Evolutionary conservation across 768 basidiomycete species (phyloP).

Genomic region (Rhizopogon vesiculosus): DNA sequence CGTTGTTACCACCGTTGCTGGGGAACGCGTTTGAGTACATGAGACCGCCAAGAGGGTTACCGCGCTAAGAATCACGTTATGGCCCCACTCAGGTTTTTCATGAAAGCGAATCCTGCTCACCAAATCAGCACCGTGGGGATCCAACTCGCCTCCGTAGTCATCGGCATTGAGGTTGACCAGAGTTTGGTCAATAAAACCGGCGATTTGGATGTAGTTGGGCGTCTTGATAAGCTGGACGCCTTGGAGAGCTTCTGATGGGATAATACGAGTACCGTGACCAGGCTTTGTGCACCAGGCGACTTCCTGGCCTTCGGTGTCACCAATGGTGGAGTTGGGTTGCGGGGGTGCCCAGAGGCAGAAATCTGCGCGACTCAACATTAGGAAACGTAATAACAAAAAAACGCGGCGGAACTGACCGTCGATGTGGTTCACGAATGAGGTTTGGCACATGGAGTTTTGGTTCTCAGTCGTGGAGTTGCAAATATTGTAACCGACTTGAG

Average conservation of each 20-base stretch:
- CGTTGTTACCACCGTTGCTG: conserved; percentile 31
- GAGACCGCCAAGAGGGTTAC: conserved; percentile 69
- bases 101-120: conserved; percentile 21
- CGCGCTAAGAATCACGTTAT: conserved; percentile 39
- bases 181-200: conserved; percentile 61
- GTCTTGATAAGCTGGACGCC: conserved; percentile 65
- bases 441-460: conserved; percentile 66
- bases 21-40: conserved; percentile 56
- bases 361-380: conserved; percentile 38
- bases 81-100: conserved; percentile 28
- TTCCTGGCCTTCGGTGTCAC: conserved; percentile 61
- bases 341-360: conserved; percentile 66
- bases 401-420: conserved; percentile 26
- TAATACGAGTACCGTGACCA: conserved; percentile 66
- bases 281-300: conserved; percentile 78
- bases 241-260: conserved; percentile 58
- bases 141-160: conserved; percentile 69
- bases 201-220: conserved; percentile 53
- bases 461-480: conserved; percentile 66
- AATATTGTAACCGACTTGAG: conserved; percentile 59
- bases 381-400: conserved; percentile 14
- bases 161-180: conserved; percentile 43
- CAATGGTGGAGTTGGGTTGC: conserved; percentile 49
- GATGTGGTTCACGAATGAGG: conserved; percentile 57
- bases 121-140: conserved; percentile 64